A percentile compares a stretch with the other conserved stretches of the same genome.
These are phyloP conservation scores for Leccinum variicolor DNA, from an alignment of 768 basidiomycete genomes.

Conservation along the genomic window DNA sequence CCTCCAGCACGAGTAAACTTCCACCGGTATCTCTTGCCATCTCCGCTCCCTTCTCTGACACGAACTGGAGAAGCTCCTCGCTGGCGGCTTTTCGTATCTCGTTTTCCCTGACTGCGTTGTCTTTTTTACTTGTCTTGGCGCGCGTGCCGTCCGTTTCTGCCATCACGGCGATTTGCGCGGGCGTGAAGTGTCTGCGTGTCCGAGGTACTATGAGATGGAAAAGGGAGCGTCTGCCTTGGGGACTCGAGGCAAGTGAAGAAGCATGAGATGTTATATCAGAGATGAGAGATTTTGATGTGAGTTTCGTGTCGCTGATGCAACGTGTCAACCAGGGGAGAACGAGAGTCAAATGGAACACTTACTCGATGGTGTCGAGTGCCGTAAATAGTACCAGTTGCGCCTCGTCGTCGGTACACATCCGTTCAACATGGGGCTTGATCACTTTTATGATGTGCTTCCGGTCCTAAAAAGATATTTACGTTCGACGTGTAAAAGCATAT, in stretches of 20 bases:
- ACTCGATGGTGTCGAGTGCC: slow-evolving; percentile 89
- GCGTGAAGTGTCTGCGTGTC: slow-evolving; percentile 83
- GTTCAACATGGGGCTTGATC: slow-evolving; percentile 84
- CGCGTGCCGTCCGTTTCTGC: slow-evolving; percentile 71
- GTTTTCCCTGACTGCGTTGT: slow-evolving; percentile 51
- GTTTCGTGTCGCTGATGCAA: slow-evolving; percentile 77
- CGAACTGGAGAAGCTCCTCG: slow-evolving; percentile 66
- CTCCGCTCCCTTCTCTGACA: slow-evolving; percentile 57
- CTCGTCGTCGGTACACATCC: slow-evolving; percentile 86
- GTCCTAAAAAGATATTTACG: slow-evolving; percentile 45
- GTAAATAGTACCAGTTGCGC: slow-evolving; percentile 90
- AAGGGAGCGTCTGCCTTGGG: slow-evolving; percentile 79
- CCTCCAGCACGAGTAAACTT: slow-evolving; percentile 72
- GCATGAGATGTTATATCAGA: slow-evolving; percentile 61
- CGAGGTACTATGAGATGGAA: slow-evolving; percentile 84
- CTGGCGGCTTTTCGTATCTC: slow-evolving; percentile 78
- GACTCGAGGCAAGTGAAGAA: slow-evolving; percentile 51
- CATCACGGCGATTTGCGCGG: slow-evolving; percentile 67
- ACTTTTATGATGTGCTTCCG: slow-evolving; percentile 89
- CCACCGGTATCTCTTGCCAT: slow-evolving; percentile 75
- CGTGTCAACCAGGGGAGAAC: neutral
- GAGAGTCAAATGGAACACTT: slow-evolving; percentile 21
- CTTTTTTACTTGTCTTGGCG: slow-evolving; percentile 83
- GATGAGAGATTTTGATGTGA: slow-evolving; percentile 76
- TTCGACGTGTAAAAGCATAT: neutral